These are phyloP conservation scores for Toxoplasma gondii DNA, from an alignment of 169 alveolate genomes.

Conservation along the genomic window DNA sequence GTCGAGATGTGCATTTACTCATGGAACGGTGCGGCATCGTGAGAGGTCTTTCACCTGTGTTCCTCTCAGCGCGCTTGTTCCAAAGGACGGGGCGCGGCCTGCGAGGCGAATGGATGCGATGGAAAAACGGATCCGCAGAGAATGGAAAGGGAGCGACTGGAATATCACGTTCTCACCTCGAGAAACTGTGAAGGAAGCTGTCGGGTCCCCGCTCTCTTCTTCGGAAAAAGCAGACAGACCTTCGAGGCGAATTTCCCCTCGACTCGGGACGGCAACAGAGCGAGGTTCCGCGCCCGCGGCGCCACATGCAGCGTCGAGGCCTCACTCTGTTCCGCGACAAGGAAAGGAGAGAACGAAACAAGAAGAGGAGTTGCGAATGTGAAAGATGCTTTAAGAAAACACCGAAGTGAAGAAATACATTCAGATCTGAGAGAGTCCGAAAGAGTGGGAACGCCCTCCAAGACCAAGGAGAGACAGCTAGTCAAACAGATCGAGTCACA, in stretches of 20 bases:
- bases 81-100: too few species aligned
- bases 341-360: background rate
- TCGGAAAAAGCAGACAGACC: background rate
- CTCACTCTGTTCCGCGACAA: background rate
- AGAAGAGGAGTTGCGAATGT: background rate
- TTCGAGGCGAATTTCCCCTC: background rate
- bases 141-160: too few species aligned
- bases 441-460: background rate
- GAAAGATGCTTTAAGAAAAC: background rate
- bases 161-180: conserved; percentile 6
- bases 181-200: background rate
- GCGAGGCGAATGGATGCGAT: too few species aligned
- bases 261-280: background rate
- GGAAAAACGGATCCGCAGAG: too few species aligned
- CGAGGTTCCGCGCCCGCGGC: background rate
- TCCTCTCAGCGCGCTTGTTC: too few species aligned
- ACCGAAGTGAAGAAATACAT: background rate
- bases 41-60: too few species aligned
- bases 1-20: too few species aligned
- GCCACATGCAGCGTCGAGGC: background rate
- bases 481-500: too few species aligned
- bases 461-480: too few species aligned
- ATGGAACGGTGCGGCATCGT: too few species aligned
- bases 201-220: background rate
- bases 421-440: background rate